Evolutionary conservation across 441 rosid species (phyloP), one percentile per base, ranked within the genome.

Genomic region (Sinapis alba): DNA sequence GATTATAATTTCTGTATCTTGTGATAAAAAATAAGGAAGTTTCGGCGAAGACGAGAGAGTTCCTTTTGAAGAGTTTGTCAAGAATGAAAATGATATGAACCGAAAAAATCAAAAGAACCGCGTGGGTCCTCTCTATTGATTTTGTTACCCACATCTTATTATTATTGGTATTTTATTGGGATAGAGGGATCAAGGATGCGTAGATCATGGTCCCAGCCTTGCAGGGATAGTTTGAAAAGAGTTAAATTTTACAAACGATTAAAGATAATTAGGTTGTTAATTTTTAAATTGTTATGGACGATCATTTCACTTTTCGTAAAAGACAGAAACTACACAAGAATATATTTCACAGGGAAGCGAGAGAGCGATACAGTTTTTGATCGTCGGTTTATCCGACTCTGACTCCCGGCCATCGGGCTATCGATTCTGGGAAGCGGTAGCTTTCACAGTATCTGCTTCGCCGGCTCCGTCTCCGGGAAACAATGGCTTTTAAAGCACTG

Each of bases 1-100:
- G 15, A 10, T 30, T 0, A 11, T 32, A 32, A 32, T 32, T 32
- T 32, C 7, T 28, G 8, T 28, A 28, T 5, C 5, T 38, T 38
- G 50, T 43, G 50, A 43, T n/a, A 43, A 15, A 43, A 12, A 64
- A 13, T 26, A 15, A 65, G 74, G 68, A 71, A 71, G 32, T 50
- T 47, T 71, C 75, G 23, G 24, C 19, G 68, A 71, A 71, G 60
- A 30, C 21, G 1, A 2, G 28, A 6, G 45, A 13, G 3, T 70
- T 51, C 23, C 20, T 30, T 28, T 26, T 2, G 12, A 11, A 19
- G 58, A 5, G 28, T 70, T 58, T 19, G 66, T 60, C 51, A 11
- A 60, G 20, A 59, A 24, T 24, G 62, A 57, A 57, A 57, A 60
- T 27, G 67, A 71, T 59, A 59, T 43, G 66, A 70, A 26, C 60